phyloP scores from a whole-genome alignment of 345 rosid genomes.

The Pistacia integerrima region DNA sequence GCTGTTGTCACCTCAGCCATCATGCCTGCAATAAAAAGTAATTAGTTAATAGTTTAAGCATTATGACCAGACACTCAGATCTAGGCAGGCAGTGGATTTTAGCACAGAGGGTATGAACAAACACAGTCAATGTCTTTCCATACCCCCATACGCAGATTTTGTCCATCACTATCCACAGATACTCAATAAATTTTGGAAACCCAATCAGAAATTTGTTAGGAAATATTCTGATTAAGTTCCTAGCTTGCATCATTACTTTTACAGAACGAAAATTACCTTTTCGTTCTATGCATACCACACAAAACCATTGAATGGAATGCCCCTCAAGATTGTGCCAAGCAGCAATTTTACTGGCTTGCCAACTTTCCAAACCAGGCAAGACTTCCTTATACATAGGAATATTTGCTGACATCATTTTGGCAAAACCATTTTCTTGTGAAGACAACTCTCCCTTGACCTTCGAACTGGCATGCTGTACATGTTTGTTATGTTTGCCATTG shows the following conservation, averaged over 20 bases:
- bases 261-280: slow-evolving; percentile 55
- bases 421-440: slow-evolving; percentile 65
- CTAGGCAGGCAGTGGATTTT: not conserved
- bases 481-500: slow-evolving; percentile 85
- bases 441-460: slow-evolving; percentile 44
- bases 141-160: not conserved
- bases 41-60: slow-evolving; percentile 12
- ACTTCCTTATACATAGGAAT: slow-evolving; percentile 74
- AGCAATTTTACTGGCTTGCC: slow-evolving; percentile 87
- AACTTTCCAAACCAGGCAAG: slow-evolving; percentile 78
- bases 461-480: slow-evolving; percentile 46
- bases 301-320: slow-evolving; percentile 88
- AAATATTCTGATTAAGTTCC: not conserved
- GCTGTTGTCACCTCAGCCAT: slow-evolving; percentile 88
- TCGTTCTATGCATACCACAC: slow-evolving; percentile 82
- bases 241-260: not conserved
- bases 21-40: slow-evolving; percentile 49
- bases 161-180: not conserved
- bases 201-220: not conserved
- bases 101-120: not conserved
- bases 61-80: not conserved
- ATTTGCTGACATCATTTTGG: slow-evolving; percentile 63
- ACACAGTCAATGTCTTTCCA: not conserved
- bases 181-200: not conserved
- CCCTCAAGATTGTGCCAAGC: slow-evolving; percentile 93